A percentile compares a stretch with the other conserved stretches of the same genome.
These are phyloP conservation scores for Ganoderma leucocontextum DNA, from an alignment of 1,284 basidiomycete species.

Conservation along the genomic window DNA sequence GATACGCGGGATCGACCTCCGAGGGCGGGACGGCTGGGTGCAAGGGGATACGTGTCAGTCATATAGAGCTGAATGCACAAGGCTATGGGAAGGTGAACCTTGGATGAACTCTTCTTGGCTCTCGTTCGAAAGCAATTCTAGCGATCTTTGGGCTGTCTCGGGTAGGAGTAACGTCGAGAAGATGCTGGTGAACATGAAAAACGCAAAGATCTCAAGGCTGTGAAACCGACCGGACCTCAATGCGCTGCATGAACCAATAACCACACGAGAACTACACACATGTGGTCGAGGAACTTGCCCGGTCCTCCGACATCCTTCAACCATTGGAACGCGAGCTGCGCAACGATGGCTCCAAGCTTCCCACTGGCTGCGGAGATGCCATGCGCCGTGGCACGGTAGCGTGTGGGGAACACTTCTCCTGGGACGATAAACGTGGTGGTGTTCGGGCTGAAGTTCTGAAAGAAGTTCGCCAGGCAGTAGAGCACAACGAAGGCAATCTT, in stretches of 20 bases:
- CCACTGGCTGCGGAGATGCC: constrained; percentile 87
- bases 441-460: constrained; percentile 85
- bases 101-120: constrained; percentile 69
- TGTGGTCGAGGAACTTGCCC: constrained; percentile 67
- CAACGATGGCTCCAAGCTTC: constrained; percentile 86
- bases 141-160: constrained; percentile 74
- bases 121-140: constrained; percentile 80
- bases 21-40: constrained; percentile 20
- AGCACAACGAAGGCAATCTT: constrained; percentile 79
- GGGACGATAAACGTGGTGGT: constrained; percentile 86
- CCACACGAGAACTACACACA: constrained; percentile 49
- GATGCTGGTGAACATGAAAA: constrained; percentile 86
- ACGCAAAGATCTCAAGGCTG: constrained; percentile 74
- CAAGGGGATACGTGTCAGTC: background rate
- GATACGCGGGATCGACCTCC: constrained; percentile 8
- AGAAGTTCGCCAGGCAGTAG: constrained; percentile 80
- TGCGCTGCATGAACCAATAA: background rate
- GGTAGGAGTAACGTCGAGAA: constrained; percentile 79
- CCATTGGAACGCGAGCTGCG: constrained; percentile 81
- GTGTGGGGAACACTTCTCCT: constrained; percentile 88
- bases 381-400: constrained; percentile 85
- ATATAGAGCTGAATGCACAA: too few relatives aligned
- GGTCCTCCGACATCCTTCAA: constrained; percentile 74
- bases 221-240: constrained; percentile 20
- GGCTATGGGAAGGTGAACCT: background rate